Conservation (phyloP, 352 stramenopile species). For the Pythium apleroticum region DNA sequence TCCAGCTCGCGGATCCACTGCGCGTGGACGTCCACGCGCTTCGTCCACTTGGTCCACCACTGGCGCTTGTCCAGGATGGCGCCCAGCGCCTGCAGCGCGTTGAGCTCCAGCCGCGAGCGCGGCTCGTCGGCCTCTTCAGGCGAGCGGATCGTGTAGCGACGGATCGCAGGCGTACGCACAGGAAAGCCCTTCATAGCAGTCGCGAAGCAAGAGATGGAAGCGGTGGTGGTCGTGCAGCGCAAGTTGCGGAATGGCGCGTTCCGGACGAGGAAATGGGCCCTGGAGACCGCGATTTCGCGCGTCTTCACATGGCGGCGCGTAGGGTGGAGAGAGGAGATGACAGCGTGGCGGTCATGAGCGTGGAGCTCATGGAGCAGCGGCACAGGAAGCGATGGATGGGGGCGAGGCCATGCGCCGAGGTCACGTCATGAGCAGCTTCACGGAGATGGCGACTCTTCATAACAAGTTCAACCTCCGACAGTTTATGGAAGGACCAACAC, state of each 20-base stretch:
- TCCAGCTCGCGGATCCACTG: constrained; percentile 43
- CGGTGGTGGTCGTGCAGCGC: background rate
- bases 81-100: constrained; percentile 33
- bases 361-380: background rate
- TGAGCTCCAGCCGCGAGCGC: constrained; percentile 33
- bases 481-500: constrained; percentile 13
- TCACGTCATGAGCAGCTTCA: background rate
- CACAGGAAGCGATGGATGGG: background rate
- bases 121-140: constrained; percentile 20
- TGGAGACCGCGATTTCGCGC: background rate
- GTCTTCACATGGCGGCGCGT: too few relatives aligned
- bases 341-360: background rate
- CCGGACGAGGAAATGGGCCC: background rate
- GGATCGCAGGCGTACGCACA: constrained; percentile 8
- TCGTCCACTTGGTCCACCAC: constrained; percentile 45
- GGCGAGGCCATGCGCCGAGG: background rate
- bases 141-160: constrained; percentile 10
- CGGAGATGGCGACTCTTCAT: background rate
- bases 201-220: background rate
- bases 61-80: constrained; percentile 42
- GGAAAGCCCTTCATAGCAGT: background rate
- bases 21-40: constrained; percentile 26
- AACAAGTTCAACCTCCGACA: background rate
- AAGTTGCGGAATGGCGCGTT: constrained; percentile 13
- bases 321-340: background rate